phyloP scores from a whole-genome alignment of 2,329 filamentous ascomycete genomes.

The Byssochlamys sp. region DNA sequence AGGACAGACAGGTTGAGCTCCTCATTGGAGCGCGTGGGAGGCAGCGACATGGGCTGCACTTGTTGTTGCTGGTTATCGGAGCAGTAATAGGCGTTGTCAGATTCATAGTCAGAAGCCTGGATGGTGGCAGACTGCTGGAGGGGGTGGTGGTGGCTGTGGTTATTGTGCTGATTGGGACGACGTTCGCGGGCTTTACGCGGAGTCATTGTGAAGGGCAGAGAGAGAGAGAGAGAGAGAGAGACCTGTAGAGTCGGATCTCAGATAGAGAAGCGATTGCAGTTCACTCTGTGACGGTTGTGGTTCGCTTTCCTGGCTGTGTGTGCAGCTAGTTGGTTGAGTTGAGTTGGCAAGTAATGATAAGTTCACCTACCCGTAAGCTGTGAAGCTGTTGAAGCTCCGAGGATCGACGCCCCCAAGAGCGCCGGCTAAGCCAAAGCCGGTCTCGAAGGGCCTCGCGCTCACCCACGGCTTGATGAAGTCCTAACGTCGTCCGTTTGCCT shows the following conservation, averaged over 20 bases:
- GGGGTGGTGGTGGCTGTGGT: slow-evolving; percentile 10
- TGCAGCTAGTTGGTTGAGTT: background rate
- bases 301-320: background rate
- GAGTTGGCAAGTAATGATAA: background rate
- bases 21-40: slow-evolving; percentile 57
- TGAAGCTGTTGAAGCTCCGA: background rate
- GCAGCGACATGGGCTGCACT: slow-evolving; percentile 26
- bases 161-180: slow-evolving; percentile 19
- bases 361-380: background rate
- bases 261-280: background rate
- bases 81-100: slow-evolving; percentile 48
- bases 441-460: background rate
- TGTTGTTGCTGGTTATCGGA: slow-evolving; percentile 24
- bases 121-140: slow-evolving; percentile 6
- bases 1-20: slow-evolving; percentile 82
- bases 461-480: background rate
- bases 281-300: background rate
- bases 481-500: background rate
- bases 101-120: slow-evolving; percentile 52
- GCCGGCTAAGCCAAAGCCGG: background rate
- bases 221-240: background rate
- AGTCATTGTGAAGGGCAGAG: slow-evolving; percentile 15
- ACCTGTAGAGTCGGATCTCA: background rate
- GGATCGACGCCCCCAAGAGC: background rate
- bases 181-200: slow-evolving; percentile 21